These are phyloP conservation scores for Sordariomycetes sp. DNA, from an alignment of 2,329 filamentous ascomycete species.

Conservation along the genomic window DNA sequence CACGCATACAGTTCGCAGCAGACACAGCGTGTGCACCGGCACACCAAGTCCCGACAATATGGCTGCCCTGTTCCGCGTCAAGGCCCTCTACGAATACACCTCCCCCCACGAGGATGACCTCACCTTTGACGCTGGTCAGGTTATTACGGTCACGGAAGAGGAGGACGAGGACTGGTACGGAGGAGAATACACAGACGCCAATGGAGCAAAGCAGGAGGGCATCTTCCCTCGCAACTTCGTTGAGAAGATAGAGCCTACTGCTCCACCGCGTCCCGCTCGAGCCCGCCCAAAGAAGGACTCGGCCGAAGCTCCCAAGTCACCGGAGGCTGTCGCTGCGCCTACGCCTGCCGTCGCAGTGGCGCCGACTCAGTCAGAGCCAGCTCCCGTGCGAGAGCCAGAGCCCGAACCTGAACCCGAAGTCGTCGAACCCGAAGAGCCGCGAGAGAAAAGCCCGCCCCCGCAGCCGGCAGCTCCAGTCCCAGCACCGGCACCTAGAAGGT, in stretches of 20 bases:
- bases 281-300: slow-evolving; percentile 60
- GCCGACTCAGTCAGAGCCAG: slow-evolving; percentile 10
- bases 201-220: slow-evolving; percentile 68
- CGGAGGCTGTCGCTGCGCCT: slow-evolving; percentile 22
- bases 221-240: slow-evolving; percentile 97
- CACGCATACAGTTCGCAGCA: no score
- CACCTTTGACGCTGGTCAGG: slow-evolving; percentile 72
- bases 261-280: slow-evolving; percentile 77
- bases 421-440: slow-evolving; percentile 18
- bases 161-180: slow-evolving; percentile 93
- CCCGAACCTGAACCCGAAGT: slow-evolving; percentile 21
- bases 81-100: slow-evolving; percentile 88
- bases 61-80: slow-evolving; percentile 82
- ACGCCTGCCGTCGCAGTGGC: slow-evolving; percentile 17
- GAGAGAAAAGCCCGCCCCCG: slow-evolving; percentile 20
- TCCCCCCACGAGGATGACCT: slow-evolving; percentile 94
- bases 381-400: slow-evolving; percentile 17
- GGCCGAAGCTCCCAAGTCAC: slow-evolving; percentile 20
- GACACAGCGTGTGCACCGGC: no score
- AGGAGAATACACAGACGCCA: slow-evolving; percentile 74
- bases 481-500: slow-evolving; percentile 14
- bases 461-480: slow-evolving; percentile 16
- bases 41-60: slow-evolving; percentile 42
- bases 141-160: slow-evolving; percentile 87
- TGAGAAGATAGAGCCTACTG: slow-evolving; percentile 85